These are phyloP conservation scores for Hyphodiscus sp. DNA, from an alignment of 2,329 filamentous ascomycete species.

Conservation along the genomic window DNA sequence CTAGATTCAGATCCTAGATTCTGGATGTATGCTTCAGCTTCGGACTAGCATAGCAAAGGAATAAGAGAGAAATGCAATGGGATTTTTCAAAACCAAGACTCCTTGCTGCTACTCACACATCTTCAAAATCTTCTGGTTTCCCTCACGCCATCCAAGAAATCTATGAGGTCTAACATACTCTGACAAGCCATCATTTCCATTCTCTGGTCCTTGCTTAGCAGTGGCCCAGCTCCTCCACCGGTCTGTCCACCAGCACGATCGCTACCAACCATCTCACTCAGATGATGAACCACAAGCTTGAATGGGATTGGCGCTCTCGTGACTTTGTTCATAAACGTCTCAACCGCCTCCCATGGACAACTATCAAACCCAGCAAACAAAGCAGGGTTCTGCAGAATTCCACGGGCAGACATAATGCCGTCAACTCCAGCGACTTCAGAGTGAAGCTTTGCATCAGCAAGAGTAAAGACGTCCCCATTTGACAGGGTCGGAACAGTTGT, in stretches of 20 bases:
- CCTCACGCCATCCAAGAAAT: conserved; percentile 50
- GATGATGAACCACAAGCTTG: conserved; percentile 58
- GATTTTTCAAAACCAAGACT: not conserved
- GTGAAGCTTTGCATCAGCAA: conserved; percentile 31
- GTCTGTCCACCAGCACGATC: conserved; percentile 47
- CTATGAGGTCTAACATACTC: conserved; percentile 52
- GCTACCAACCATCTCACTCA: conserved; percentile 59
- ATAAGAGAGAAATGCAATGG: too few species aligned
- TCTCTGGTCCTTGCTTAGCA: conserved; percentile 50
- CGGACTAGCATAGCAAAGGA: too few species aligned
- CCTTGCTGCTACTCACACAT: not conserved
- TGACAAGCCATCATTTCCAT: conserved; percentile 40
- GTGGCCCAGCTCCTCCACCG: conserved; percentile 39
- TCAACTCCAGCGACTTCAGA: conserved; percentile 38
- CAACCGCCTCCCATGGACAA: conserved; percentile 58
- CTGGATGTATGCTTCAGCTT: too few species aligned
- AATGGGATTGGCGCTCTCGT: conserved; percentile 53
- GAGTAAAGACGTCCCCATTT: conserved; percentile 63
- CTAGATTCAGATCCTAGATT: not conserved
- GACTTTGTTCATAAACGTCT: conserved; percentile 54
- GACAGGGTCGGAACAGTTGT: conserved; percentile 54
- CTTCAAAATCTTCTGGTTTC: conserved; percentile 9
- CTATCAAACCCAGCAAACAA: conserved; percentile 47
- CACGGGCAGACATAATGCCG: conserved; percentile 65
- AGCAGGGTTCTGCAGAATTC: conserved; percentile 60